phyloP scores from a whole-genome alignment of 2,329 filamentous ascomycete species.

The Pezicula neosporulosa region DNA sequence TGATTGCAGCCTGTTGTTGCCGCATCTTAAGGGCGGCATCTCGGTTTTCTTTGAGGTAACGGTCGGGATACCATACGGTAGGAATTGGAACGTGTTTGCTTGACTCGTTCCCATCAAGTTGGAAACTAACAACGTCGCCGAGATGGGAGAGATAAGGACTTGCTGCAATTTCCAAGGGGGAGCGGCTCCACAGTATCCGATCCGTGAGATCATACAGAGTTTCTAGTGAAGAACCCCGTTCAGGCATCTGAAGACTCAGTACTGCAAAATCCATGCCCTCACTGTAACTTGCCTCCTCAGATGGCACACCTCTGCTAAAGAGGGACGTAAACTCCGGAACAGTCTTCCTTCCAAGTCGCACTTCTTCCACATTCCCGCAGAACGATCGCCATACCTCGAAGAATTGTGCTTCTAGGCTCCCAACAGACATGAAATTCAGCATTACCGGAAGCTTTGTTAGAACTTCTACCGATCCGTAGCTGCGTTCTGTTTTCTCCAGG shows the following conservation, averaged over 20 bases:
- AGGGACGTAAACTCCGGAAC: constrained; percentile 16
- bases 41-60: constrained; percentile 44
- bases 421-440: constrained; percentile 10
- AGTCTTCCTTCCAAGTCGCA: neutral
- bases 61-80: constrained; percentile 48
- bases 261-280: constrained; percentile 24
- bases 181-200: constrained; percentile 23
- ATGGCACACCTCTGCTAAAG: constrained; percentile 21
- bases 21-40: constrained; percentile 43
- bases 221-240: constrained; percentile 18
- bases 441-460: constrained; percentile 31
- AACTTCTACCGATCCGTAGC: constrained; percentile 52
- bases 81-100: constrained; percentile 47
- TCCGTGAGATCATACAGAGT: constrained; percentile 30
- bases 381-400: constrained; percentile 20
- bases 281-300: constrained; percentile 10
- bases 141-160: constrained; percentile 28
- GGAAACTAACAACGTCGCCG: constrained; percentile 48
- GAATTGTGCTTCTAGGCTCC: constrained; percentile 23
- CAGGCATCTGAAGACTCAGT: constrained; percentile 23
- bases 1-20: constrained; percentile 19
- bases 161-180: constrained; percentile 13
- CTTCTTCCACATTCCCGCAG: constrained; percentile 3
- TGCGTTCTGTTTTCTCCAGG: constrained; percentile 56
- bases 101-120: constrained; percentile 38